A percentile compares a stretch with the other conserved stretches of the same genome.
phyloP scores from a whole-genome alignment of 805 yeast genomes.

The Yamadazyma akitaensis region DNA sequence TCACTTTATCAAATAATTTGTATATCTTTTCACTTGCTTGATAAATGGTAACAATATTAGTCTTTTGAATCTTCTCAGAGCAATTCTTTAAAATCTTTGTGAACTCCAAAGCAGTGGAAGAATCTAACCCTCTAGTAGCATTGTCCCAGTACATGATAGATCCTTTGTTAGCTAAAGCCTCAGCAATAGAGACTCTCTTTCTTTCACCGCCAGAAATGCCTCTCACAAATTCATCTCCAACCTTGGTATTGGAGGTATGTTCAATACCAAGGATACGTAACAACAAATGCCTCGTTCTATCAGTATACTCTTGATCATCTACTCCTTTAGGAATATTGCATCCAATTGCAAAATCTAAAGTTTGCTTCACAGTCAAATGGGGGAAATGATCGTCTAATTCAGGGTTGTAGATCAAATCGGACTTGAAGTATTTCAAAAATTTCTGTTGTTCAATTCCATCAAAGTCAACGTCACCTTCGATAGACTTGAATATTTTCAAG shows the following conservation, averaged over 20 bases:
- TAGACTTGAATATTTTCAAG: slow-evolving; percentile 30
- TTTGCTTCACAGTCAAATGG: slow-evolving; percentile 51
- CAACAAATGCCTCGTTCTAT: slow-evolving; percentile 36
- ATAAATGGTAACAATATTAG: slow-evolving; percentile 58
- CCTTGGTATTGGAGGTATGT: slow-evolving; percentile 55
- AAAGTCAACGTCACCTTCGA: slow-evolving; percentile 28
- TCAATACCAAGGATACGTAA: slow-evolving; percentile 45
- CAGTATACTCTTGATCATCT: slow-evolving; percentile 30
- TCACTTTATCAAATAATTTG: slow-evolving; percentile 45
- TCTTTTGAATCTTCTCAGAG: slow-evolving; percentile 46
- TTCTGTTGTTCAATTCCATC: slow-evolving; percentile 32
- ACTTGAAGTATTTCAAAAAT: slow-evolving; percentile 25
- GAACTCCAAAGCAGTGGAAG: slow-evolving; percentile 78
- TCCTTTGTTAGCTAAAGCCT: slow-evolving; percentile 64
- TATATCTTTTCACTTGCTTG: slow-evolving; percentile 48
- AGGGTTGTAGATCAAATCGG: slow-evolving; percentile 42
- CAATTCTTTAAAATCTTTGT: slow-evolving; percentile 59
- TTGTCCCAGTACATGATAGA: slow-evolving; percentile 58
- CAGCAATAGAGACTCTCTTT: slow-evolving; percentile 77
- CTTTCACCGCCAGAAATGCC: slow-evolving; percentile 83
- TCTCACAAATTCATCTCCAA: slow-evolving; percentile 61
- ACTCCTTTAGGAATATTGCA: slow-evolving; percentile 40
- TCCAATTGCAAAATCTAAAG: slow-evolving; percentile 51
- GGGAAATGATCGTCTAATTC: slow-evolving; percentile 59
- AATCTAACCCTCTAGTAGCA: slow-evolving; percentile 81